Evolutionary conservation across 2,329 filamentous ascomycete species (phyloP), one percentile per base, ranked within the genome.

Genomic region (Dactylellina haptotyla): DNA sequence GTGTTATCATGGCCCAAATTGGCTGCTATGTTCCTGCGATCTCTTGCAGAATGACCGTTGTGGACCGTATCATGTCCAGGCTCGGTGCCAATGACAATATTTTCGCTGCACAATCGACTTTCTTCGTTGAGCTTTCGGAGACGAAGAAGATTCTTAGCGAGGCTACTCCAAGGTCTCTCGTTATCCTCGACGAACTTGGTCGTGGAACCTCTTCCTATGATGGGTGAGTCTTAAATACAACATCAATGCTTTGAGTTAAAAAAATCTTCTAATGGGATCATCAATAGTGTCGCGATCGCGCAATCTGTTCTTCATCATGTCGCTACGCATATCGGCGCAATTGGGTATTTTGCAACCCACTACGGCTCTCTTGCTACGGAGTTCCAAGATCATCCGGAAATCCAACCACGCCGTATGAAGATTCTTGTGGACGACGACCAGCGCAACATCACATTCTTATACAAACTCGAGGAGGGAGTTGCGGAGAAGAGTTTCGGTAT

Each of bases 71-170:
- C 84, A 99, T 99, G 95, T 98, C 94, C 8, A 92, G 95, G 48
- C 87, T 99, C 0, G 95, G 95, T 8, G 95, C 95, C 51, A 97
- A 98, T 79, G 95, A 99, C 87, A 98, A 98, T 81, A 99, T 99
- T 78, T 98, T 99, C 80, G 95, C 94, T 0, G 92, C 94, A 0
- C 95, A 99, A 81, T 96, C 92, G 12, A 99, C 95, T 1, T 99
- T 99, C 84, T 98, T 99, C 79, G 94, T 99, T 26, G 95, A 99
- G 81, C 84, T 99, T 1, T 93, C 93, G 0, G 95, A 99, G 81
- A 99, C 95, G 0, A 97, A 98, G 84, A 98, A 98, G 84, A 99
- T 99, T 56, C 85, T 99, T 0, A 88, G 92, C 0, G 95, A 98
- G 82, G 95, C 95, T 0, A 97, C 94, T 0, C 90, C 94, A 0